Conservation (phyloP, 208 protist species). For the Naegleria lovaniensis region DNA sequence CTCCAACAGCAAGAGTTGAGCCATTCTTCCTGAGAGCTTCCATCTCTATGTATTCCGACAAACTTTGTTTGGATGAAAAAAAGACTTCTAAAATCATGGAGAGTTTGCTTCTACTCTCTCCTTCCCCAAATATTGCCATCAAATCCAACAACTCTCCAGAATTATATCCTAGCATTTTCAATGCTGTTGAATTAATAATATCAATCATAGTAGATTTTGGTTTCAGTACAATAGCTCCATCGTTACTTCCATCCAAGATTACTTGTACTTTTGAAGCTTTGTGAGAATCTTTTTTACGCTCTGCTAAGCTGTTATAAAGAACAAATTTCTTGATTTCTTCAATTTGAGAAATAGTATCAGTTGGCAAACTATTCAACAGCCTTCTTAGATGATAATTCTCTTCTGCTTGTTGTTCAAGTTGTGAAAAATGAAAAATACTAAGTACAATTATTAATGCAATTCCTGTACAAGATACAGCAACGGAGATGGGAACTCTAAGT, state of each 20-base stretch:
- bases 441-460: background rate
- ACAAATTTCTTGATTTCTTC: background rate
- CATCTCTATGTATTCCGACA: background rate
- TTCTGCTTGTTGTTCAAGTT: background rate
- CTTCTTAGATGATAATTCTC: background rate
- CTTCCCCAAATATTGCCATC: background rate
- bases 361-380: background rate
- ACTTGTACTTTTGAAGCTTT: background rate
- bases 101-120: background rate
- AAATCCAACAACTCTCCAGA: background rate
- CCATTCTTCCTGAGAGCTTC: background rate
- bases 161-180: background rate
- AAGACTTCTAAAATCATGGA: background rate
- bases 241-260: background rate
- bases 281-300: background rate
- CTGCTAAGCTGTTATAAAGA: background rate
- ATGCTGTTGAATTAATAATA: background rate
- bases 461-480: background rate
- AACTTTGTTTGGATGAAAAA: background rate
- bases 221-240: background rate
- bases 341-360: background rate
- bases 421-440: background rate
- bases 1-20: background rate
- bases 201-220: background rate
- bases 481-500: background rate